Evolutionary conservation across 257 asterid genomes (phyloP).

Genomic region (Solanum verrucosum): DNA sequence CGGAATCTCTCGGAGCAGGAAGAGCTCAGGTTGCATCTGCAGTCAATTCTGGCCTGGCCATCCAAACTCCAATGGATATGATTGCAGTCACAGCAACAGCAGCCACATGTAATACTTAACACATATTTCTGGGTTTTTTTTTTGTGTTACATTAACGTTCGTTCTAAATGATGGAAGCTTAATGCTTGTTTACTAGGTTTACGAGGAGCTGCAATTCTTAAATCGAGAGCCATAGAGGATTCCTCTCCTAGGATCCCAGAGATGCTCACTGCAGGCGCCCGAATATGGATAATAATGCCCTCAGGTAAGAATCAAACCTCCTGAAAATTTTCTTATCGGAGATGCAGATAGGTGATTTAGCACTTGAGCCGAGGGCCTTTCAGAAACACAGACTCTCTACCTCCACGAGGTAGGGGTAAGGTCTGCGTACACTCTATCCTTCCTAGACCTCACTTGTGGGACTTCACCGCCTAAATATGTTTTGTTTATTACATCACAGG

Average conservation of each 20-base stretch:
- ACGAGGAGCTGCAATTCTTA: slow-evolving; percentile 49
- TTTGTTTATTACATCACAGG: slow-evolving; percentile 20
- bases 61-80: slow-evolving; percentile 51
- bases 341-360: background rate
- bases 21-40: slow-evolving; percentile 44
- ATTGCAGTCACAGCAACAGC: slow-evolving; percentile 54
- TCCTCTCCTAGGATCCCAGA: slow-evolving; percentile 27
- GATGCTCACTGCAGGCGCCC: slow-evolving; percentile 31
- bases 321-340: background rate
- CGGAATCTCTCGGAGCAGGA: slow-evolving; percentile 51
- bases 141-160: background rate
- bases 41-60: slow-evolving; percentile 52
- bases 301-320: slow-evolving; percentile 29
- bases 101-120: slow-evolving; percentile 38
- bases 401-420: background rate
- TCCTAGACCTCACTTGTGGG: background rate
- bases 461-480: background rate
- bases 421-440: background rate
- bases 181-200: slow-evolving; percentile 27
- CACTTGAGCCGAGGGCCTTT: background rate
- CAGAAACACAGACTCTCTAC: background rate
- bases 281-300: slow-evolving; percentile 44
- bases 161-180: background rate
- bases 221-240: slow-evolving; percentile 37
- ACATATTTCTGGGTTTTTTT: background rate